Evolutionary conservation across 768 basidiomycete genomes (phyloP), one percentile per base, ranked within the genome.

Genomic region (Tylopilus sp.): DNA sequence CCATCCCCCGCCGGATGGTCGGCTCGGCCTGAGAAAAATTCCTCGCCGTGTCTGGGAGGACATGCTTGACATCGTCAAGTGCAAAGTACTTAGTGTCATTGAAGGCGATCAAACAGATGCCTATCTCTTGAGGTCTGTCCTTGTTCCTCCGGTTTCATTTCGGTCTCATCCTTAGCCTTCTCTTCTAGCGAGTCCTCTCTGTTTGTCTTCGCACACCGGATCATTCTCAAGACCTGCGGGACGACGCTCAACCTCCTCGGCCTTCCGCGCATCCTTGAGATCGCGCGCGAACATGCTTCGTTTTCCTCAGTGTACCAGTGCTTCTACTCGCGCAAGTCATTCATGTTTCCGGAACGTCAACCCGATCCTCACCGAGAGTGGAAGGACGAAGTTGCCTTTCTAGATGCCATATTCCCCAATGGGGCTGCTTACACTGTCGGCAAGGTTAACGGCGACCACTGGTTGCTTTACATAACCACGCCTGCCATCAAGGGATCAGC

Each of bases 291-390:
- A 8, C 74, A 87, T 34, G 88, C 86, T 12, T 77, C 80, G 45
- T 72, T 92, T 55, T 75, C 75, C 24, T 77, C 80, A 30, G 91
- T 98, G 29, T 83, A 92, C 71, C 84, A 92, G 56, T 93, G 90
- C 72, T 99, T 98, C 78, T 99, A 98, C 75, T 97, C 94, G 37
- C 86, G 96, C 61, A 99, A 98, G 73, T 88, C 89, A 8, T 99
- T 98, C 82, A 98, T 98, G 89, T 99, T 98, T 72, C 97, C 97
- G 9, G 97, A 99, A 70, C 84, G 90, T 22, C 97, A 99, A 67
- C 75, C 76, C 21, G 95, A 93, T 4, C 95, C 94, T 16, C 97
- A 99, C 72, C 78, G 84, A 52, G 90, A 93, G 63, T 99, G 97
- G 97, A 83, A 83, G 54, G 81, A 89, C 52, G 97, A 99, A 74